phyloP scores from a whole-genome alignment of 2,329 filamentous ascomycete genomes.

The Trichophyton simii region DNA sequence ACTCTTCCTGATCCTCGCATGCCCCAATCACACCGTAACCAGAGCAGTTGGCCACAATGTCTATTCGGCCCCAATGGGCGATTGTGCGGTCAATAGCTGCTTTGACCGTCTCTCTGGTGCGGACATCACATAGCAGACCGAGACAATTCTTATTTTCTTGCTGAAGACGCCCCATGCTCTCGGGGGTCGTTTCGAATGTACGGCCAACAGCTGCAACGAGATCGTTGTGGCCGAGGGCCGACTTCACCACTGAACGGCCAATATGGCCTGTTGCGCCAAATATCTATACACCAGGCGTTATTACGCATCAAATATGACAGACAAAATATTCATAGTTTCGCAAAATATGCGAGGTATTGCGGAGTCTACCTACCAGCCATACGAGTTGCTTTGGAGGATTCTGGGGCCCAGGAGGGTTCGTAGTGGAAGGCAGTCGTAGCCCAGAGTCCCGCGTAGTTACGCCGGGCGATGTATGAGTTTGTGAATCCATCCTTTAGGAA shows the following conservation, averaged over 20 bases:
- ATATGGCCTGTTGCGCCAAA: slow-evolving; percentile 98
- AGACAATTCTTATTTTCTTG: slow-evolving; percentile 49
- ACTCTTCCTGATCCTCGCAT: slow-evolving; percentile 92
- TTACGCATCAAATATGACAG: neutral
- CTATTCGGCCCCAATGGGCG: slow-evolving; percentile 64
- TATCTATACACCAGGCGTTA: slow-evolving; percentile 41
- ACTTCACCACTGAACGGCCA: slow-evolving; percentile 77
- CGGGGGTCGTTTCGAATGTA: slow-evolving; percentile 60
- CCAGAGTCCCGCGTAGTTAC: slow-evolving; percentile 27
- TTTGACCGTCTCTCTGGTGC: slow-evolving; percentile 64
- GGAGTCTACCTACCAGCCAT: slow-evolving; percentile 61
- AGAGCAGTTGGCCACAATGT: slow-evolving; percentile 85
- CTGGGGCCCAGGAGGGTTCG: slow-evolving; percentile 64
- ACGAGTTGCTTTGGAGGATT: slow-evolving; percentile 62
- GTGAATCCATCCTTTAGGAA: neutral
- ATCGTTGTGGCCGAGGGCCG: slow-evolving; percentile 67
- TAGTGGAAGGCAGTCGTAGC: slow-evolving; percentile 63
- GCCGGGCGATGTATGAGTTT: slow-evolving; percentile 14
- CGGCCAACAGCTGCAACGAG: slow-evolving; percentile 76
- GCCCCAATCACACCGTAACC: slow-evolving; percentile 92
- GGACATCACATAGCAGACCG: slow-evolving; percentile 78
- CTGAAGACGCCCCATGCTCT: slow-evolving; percentile 60
- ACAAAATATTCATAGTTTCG: neutral
- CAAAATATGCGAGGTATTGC: neutral
- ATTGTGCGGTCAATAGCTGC: slow-evolving; percentile 59